Conservation (phyloP, 768 basidiomycete genomes). For the Brasilioporus rufonigricans region DNA sequence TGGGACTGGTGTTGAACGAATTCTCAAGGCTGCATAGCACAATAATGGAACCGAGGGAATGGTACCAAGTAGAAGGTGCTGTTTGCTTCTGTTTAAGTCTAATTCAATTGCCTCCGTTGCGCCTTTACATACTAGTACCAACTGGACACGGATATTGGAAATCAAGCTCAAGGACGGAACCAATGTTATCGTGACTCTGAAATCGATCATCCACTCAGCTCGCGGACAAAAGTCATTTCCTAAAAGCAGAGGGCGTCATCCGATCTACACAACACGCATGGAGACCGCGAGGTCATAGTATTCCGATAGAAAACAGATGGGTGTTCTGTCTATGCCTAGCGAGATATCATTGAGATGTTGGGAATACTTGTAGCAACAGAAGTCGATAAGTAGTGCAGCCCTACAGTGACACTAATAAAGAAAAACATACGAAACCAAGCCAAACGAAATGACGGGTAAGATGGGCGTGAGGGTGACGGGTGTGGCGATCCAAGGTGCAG, state of each 20-base stretch:
- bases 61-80: constrained; percentile 5
- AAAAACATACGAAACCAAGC: constrained; percentile 21
- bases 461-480: constrained; percentile 15
- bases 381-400: constrained; percentile 27
- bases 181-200: neutral
- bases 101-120: constrained; percentile 18
- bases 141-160: neutral
- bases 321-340: constrained; percentile 25
- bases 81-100: constrained; percentile 28
- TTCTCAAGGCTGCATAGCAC: no score
- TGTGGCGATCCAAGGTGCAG: constrained; percentile 17
- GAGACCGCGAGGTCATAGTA: neutral
- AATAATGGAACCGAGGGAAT: no score
- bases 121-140: constrained; percentile 1
- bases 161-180: neutral
- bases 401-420: constrained; percentile 28
- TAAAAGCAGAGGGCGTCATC: no score
- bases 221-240: neutral
- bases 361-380: constrained; percentile 33
- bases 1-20: no score
- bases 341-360: constrained; percentile 29
- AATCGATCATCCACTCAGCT: no score
- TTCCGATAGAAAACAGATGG: constrained; percentile 16
- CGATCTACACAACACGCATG: neutral
- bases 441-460: constrained; percentile 18